Evolutionary conservation across 2,329 filamentous ascomycete species (phyloP), one percentile per base, ranked within the genome.

Genomic region (Aspergillus eucalypticola): DNA sequence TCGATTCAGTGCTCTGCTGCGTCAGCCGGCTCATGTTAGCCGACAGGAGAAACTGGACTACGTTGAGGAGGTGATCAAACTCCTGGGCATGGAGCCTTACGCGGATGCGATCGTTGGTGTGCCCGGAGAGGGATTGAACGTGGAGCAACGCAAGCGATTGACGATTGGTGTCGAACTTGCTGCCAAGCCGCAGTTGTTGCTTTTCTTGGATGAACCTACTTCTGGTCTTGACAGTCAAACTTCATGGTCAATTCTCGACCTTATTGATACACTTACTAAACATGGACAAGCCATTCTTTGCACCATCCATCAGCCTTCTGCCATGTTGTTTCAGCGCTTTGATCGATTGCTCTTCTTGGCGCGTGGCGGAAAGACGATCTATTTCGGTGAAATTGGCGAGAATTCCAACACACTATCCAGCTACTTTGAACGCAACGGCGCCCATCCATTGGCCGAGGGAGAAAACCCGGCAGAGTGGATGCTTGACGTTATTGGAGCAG

Each of bases 101-200:
- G 91, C 92, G 13, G 92, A 96, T 73, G 92, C 93, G 15, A 83
- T 96, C 41, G 91, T 97, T 56, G 93, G 93, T 82, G 89, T 95
- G 17, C 91, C 91, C 3, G 92, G 92, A 60, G 91, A 95, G 80
- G 92, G 91, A 75, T 76, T 85, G 49, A 84, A 84, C 59, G 82
- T 85, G 19, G 86, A 88, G 70, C 85, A 88, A 72, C 81, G 86
- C 10, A 88, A 88, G 73, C 89, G 91, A 68, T 82, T 97, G 5
- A 97, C 92, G 0, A 96, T 97, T 64, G 94, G 92, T 76, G 93
- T 97, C 17, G 94, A 98, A 73, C 84, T 98, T 19, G 93, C 92
- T 44, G 93, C 94, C 4, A 96, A 95, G 79, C 94, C 94, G 5
- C 88, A 90, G 42, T 83, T 96, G 54, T 82, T 96, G 62, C 86